A percentile compares a stretch with the other conserved stretches of the same genome.
Conservation (phyloP, 129 eudicot genomes). For the Scalesia atractyloides region DNA sequence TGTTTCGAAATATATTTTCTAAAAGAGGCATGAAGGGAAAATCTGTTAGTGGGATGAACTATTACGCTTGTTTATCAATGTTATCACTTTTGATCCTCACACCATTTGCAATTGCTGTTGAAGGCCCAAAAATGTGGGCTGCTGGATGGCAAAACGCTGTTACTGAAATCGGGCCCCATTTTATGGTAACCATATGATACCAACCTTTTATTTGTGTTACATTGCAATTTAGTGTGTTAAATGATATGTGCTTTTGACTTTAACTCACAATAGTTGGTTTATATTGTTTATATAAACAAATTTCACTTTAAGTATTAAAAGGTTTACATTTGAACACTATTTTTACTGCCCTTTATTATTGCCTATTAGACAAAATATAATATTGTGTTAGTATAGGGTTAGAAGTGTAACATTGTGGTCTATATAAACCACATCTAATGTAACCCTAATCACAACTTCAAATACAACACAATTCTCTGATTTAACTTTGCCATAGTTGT, state of each 20-base stretch:
- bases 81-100: slow-evolving; percentile 69
- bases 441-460: too few species aligned
- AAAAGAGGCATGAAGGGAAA: slow-evolving; percentile 72
- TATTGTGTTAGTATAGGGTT: too few species aligned
- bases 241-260: slow-evolving; percentile 4
- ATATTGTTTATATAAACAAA: too few species aligned
- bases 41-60: slow-evolving; percentile 70
- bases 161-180: slow-evolving; percentile 66
- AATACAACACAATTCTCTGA: too few species aligned
- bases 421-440: too few species aligned
- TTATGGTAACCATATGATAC: slow-evolving; percentile 47
- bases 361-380: too few species aligned
- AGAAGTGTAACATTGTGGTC: too few species aligned
- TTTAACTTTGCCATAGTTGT: too few species aligned
- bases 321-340: too few species aligned
- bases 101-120: slow-evolving; percentile 81
- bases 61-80: slow-evolving; percentile 68
- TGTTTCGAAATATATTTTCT: slow-evolving; percentile 68
- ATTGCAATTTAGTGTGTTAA: background rate
- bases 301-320: too few species aligned
- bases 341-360: too few species aligned
- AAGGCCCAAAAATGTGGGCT: slow-evolving; percentile 82
- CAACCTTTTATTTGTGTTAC: background rate
- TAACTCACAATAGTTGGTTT: background rate
- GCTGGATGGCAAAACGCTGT: slow-evolving; percentile 74